Evolutionary conservation across 768 basidiomycete genomes (phyloP).

Genomic region (Hericium erinaceus): DNA sequence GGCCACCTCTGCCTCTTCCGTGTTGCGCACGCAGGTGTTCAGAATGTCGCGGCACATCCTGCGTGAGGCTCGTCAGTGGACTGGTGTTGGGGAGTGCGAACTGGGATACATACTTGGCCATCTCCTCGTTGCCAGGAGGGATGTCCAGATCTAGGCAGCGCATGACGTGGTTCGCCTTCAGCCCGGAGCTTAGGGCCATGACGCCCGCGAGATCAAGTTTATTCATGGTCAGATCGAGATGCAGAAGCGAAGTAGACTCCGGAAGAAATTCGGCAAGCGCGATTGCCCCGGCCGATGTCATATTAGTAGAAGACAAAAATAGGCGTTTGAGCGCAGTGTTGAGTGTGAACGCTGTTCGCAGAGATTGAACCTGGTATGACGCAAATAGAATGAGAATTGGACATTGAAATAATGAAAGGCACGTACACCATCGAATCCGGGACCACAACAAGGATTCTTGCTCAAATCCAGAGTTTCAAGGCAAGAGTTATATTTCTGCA

Average conservation of each 20-base stretch:
- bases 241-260: slow-evolving; percentile 76
- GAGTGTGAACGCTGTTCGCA: slow-evolving; percentile 88
- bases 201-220: slow-evolving; percentile 82
- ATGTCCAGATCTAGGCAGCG: slow-evolving; percentile 92
- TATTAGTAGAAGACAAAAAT: slow-evolving; percentile 77
- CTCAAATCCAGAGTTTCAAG: slow-evolving; percentile 92
- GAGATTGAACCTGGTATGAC: slow-evolving; percentile 61
- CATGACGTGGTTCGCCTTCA: slow-evolving; percentile 79
- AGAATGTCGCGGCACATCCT: slow-evolving; percentile 85
- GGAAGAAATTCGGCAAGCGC: slow-evolving; percentile 94
- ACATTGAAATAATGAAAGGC: neutral
- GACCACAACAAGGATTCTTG: slow-evolving; percentile 90
- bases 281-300: slow-evolving; percentile 82
- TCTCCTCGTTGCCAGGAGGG: slow-evolving; percentile 74
- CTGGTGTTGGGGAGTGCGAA: neutral
- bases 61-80: neutral
- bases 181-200: slow-evolving; percentile 80
- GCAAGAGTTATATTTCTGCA: slow-evolving; percentile 89
- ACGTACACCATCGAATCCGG: slow-evolving; percentile 80
- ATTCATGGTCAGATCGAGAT: slow-evolving; percentile 86
- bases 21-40: slow-evolving; percentile 86
- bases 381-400: neutral
- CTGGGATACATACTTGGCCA: slow-evolving; percentile 44
- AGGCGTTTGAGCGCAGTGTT: slow-evolving; percentile 88
- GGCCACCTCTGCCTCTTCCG: slow-evolving; percentile 66